Conservation (phyloP, 305 asterid genomes). For the Fraxinus sp. region DNA sequence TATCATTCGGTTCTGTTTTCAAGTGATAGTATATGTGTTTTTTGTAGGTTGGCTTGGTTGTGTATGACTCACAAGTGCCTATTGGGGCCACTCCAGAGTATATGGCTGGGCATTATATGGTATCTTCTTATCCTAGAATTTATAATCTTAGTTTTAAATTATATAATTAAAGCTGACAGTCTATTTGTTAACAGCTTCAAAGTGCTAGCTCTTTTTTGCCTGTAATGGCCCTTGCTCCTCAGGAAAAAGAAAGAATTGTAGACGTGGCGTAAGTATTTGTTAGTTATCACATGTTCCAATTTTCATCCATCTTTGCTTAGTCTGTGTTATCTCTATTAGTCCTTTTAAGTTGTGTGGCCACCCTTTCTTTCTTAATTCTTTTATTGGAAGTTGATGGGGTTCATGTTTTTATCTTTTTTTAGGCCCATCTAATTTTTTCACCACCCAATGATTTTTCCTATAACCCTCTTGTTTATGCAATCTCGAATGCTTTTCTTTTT, state of each 20-base stretch:
- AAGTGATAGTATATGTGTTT: conserved; percentile 4
- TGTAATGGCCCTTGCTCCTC: conserved; percentile 97
- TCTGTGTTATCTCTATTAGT: background rate
- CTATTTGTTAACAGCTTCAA: conserved; percentile 60
- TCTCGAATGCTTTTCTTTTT: background rate
- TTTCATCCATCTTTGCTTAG: background rate
- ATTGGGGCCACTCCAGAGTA: conserved; percentile 96
- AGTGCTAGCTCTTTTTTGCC: conserved; percentile 96
- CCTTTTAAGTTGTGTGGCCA: background rate
- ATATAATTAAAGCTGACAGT: conserved; percentile 12
- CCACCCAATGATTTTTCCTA: background rate
- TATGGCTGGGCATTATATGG: conserved; percentile 99
- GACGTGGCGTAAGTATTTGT: conserved; percentile 85
- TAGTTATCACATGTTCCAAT: background rate
- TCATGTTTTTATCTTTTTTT: background rate
- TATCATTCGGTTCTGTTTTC: background rate
- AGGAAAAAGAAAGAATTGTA: conserved; percentile 82
- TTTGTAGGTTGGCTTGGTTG: conserved; percentile 87
- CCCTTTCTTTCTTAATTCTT: background rate
- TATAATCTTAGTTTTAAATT: conserved; percentile 1
- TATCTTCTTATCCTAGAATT: conserved; percentile 31
- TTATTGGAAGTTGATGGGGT: background rate
- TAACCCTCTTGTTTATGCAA: background rate
- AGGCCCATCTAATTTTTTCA: background rate
- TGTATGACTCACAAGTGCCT: conserved; percentile 92